Percentiles rank a stretch among this genome's conserved stretches.
Conservation (phyloP, 1,284 basidiomycete species). For the Tylopilus sp. region DNA sequence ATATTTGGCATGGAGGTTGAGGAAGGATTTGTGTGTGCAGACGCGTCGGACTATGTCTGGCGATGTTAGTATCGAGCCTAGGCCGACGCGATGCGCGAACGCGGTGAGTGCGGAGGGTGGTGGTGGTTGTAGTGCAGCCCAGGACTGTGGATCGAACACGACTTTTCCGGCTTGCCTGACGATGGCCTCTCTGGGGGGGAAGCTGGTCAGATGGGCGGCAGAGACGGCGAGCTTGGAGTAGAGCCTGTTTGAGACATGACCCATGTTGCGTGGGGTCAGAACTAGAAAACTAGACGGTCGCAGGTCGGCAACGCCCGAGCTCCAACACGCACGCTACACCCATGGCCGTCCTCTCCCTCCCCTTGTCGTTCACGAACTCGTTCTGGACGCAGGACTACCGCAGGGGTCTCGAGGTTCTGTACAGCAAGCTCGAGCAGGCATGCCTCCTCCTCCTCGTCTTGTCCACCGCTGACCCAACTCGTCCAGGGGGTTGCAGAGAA, state of each 20-base stretch:
- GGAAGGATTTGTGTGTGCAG: constrained; percentile 79
- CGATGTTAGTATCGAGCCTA: constrained; percentile 48
- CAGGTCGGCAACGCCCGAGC: constrained; percentile 25
- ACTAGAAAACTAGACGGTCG: no score
- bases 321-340: constrained; percentile 11
- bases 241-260: constrained; percentile 56
- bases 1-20: constrained; percentile 51
- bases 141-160: constrained; percentile 57
- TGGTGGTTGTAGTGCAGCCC: constrained; percentile 70
- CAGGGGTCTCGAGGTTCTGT: constrained; percentile 73
- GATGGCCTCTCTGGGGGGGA: constrained; percentile 61
- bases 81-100: constrained; percentile 70
- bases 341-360: constrained; percentile 83
- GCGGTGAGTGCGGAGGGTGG: constrained; percentile 68
- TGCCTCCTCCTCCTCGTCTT: constrained; percentile 18
- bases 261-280: constrained; percentile 42
- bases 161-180: constrained; percentile 30
- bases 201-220: constrained; percentile 46
- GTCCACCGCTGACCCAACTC: constrained; percentile 22
- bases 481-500: constrained; percentile 70
- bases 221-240: constrained; percentile 55
- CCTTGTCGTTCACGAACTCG: constrained; percentile 80
- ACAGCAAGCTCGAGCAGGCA: constrained; percentile 74
- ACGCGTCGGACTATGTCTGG: constrained; percentile 59
- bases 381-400: constrained; percentile 91